Base-by-base conservation (phyloP, 805 yeast species). In the Pichia scutulata region DNA sequence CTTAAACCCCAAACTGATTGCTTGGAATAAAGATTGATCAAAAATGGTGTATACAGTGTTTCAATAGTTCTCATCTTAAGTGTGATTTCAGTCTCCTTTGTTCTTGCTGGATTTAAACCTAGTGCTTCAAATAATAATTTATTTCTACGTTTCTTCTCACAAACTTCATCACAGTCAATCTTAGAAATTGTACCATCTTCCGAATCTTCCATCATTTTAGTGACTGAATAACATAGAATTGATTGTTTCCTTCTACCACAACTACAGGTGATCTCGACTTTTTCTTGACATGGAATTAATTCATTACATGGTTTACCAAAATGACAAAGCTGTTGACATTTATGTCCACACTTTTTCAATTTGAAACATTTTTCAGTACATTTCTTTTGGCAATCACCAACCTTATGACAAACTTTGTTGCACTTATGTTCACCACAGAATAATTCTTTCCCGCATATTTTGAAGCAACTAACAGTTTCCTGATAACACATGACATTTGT, bases 401-500 rank as follows among this genome's bases (percentile, higher is more conserved):
- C 69, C 14, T 47, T 49, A 59, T 81, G 89, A 61, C 97, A 72
- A 47, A 70, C 64, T 54, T 73, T 74, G 21, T 69, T 60, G 61
- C 89, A 83, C 43, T 55, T 59, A 57, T 80, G 86, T 9, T 21
- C 50, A 39, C 86, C 83, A 53, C 76, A 70, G 0, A 65, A 53
- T 36, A 82, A 63, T 6, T 59, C 56, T 48, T 73, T 67, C 1
- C 77, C 79, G 70, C 97, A 89, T 8, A 70, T 68, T 21, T 72
- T 70, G 39, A 84, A 82, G 67, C 97, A 89, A 3, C 87, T 80
- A 0, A 84, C 89, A 26, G 70, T 72, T 3, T 72, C 71, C 54
- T 83, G 87, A 46, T 82, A 83, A 68, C 97, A 84, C 57, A 77
- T 77, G 24, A 85, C 78, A 18, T 85, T 84, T 33, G 79, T 74